Evolutionary conservation across 345 rosid genomes (phyloP).

Genomic region (Luvunga scandens): DNA sequence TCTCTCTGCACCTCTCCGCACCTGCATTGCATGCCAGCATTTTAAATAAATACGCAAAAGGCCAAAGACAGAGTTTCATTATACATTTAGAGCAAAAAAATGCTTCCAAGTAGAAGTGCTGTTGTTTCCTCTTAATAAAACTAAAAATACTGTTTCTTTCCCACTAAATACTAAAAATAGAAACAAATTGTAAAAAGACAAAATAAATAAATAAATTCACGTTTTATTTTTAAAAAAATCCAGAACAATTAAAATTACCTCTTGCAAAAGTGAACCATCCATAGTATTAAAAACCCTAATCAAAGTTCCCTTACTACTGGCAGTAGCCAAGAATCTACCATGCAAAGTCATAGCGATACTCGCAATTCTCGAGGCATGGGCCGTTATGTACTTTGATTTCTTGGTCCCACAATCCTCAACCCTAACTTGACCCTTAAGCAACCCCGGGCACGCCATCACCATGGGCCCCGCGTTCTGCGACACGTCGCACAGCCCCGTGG

Average conservation of each 20-base stretch:
- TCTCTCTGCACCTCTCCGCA: constrained; percentile 63
- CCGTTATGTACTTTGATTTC: constrained; percentile 36
- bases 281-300: constrained; percentile 45
- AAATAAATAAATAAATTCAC: no score
- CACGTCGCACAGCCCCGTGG: constrained; percentile 44
- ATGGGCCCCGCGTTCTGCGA: constrained; percentile 34
- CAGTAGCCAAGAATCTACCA: constrained; percentile 46
- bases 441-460: constrained; percentile 42
- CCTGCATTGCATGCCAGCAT: constrained; percentile 17
- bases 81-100: background rate
- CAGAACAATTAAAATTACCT: constrained; percentile 29
- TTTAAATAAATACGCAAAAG: background rate
- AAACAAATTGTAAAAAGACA: no score
- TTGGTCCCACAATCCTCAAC: constrained; percentile 41
- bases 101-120: background rate
- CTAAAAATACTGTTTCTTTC: no score
- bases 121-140: no score
- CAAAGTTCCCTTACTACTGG: constrained; percentile 49
- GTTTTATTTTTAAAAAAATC: no score
- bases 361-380: constrained; percentile 43
- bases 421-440: constrained; percentile 49
- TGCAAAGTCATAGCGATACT: constrained; percentile 38
- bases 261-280: constrained; percentile 41
- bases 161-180: background rate
- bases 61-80: no score